A percentile compares a stretch with the other conserved stretches of the same genome.
phyloP scores from a whole-genome alignment of 306 rosid genomes.

The Oemleria cerasiformis region DNA sequence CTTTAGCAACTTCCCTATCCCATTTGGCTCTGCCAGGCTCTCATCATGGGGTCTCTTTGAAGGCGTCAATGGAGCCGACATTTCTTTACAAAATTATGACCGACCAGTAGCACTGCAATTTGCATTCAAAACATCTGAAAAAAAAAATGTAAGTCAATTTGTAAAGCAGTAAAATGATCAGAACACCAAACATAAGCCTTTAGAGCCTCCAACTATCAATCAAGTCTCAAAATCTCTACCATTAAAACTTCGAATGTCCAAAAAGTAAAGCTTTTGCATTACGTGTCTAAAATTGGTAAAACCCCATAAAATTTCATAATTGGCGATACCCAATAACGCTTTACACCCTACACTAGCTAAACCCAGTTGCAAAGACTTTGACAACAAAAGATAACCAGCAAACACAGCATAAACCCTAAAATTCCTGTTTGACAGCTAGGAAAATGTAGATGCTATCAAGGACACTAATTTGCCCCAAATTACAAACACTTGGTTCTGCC shows the following conservation, averaged over 20 bases:
- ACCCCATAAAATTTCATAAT: too few relatives aligned
- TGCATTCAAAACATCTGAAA: not conserved
- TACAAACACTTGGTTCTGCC: not conserved
- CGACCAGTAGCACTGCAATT: slow-evolving; percentile 21
- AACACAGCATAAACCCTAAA: not conserved
- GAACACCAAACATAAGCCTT: not conserved
- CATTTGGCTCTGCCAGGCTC: slow-evolving; percentile 35
- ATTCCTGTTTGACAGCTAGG: not conserved
- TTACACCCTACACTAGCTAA: not conserved
- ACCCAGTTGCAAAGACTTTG: not conserved
- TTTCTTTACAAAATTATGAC: slow-evolving; percentile 22
- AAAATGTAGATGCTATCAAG: not conserved
- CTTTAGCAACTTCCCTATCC: slow-evolving; percentile 67
- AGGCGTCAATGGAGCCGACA: slow-evolving; percentile 60
- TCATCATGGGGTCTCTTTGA: slow-evolving; percentile 67
- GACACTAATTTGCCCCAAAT: not conserved
- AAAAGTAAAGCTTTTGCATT: not conserved
- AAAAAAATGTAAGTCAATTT: not conserved
- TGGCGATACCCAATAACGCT: not conserved
- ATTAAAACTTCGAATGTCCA: not conserved
- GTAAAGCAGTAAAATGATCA: not conserved
- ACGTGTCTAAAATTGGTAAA: too few relatives aligned
- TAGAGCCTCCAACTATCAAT: not conserved
- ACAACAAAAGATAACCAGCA: not conserved
- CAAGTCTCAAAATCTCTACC: not conserved